Base-by-base conservation (phyloP, 1,139 yeast genomes). In the Suhomyces yuchorum region DNA sequence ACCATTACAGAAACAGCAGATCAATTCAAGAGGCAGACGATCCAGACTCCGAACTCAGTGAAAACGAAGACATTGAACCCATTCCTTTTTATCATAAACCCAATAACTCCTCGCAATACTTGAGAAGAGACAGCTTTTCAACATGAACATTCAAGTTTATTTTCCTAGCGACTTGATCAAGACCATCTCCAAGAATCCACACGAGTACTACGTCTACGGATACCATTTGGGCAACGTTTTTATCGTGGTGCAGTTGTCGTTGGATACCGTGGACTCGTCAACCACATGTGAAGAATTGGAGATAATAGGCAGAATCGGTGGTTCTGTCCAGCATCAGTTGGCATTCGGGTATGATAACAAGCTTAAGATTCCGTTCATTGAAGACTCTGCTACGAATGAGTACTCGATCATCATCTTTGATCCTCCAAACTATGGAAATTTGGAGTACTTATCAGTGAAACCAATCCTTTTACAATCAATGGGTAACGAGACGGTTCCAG, bases 361-460 rank as follows among this genome's bases (percentile, higher is more conserved):
- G 11, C 17, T 40, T 2, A 42, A 36, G 18, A 30, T 49, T 17
- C 56, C 51, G 2, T 42, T 26, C 35, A 37, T 44, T 5, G 40
- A 22, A 11, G 39, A 19, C 14, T 19, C 22, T 20, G 9, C 30
- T 5, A 18, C 40, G 18, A 28, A 41, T 28, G 33, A 37, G 18
- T 60, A 67, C 40, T 73, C 73, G 24, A 60, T 89, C 1, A 71
- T 92, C 2, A 57, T 79, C 15, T 92, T 84, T 63, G 80, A 81
- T 30, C 88, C 96, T 1, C 98, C 98, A 0, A 78, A 81, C 44
- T 82, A 87, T 22, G 74, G 75, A 38, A 78, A 81, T 51, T 78
- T 93, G 75, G 97, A 92, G 58, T 90, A 87, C 63, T 87, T 84
- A 56, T 85, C 97, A 0, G 67, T 87, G 4, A 71, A 77, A 20